Conservation (phyloP, 768 basidiomycete genomes). For the Lentinus tigrinus region DNA sequence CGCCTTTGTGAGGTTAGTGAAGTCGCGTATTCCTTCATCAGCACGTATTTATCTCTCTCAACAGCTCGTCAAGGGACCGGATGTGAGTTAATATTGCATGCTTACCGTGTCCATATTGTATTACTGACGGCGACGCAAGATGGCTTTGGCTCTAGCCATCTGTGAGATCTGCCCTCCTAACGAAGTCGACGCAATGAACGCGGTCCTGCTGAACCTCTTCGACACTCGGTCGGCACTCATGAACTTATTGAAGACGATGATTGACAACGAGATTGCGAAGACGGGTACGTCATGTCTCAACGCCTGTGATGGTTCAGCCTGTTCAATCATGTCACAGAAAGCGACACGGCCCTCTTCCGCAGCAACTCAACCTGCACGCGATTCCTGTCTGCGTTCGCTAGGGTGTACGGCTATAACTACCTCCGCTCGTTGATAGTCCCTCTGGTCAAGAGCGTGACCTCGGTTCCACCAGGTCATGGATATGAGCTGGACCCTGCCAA, state of each 20-base stretch:
- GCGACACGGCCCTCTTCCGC: constrained; percentile 80
- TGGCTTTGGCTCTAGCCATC: constrained; percentile 79
- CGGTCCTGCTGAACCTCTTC: constrained; percentile 83
- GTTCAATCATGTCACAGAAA: constrained; percentile 46
- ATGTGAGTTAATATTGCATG: constrained; percentile 44
- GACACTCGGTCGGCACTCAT: constrained; percentile 74
- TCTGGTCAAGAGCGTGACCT: constrained; percentile 70
- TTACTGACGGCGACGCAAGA: constrained; percentile 36
- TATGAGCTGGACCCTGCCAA: constrained; percentile 77
- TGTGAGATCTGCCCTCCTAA: constrained; percentile 79
- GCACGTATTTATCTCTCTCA: neutral
- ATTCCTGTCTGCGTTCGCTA: constrained; percentile 83
- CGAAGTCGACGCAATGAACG: constrained; percentile 83
- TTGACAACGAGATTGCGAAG: constrained; percentile 78
- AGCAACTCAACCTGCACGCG: constrained; percentile 86
- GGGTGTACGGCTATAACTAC: constrained; percentile 90
- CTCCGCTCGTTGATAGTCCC: constrained; percentile 78
- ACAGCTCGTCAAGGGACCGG: constrained; percentile 71
- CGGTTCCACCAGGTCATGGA: constrained; percentile 68
- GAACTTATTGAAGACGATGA: constrained; percentile 75
- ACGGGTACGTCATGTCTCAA: constrained; percentile 51
- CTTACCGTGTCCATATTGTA: neutral
- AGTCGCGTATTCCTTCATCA: neutral
- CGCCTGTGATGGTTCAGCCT: neutral
- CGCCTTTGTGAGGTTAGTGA: constrained; percentile 32